Evolutionary conservation across 2,329 filamentous ascomycete genomes (phyloP), one percentile per base, ranked within the genome.

Genomic region (Capronia americana): DNA sequence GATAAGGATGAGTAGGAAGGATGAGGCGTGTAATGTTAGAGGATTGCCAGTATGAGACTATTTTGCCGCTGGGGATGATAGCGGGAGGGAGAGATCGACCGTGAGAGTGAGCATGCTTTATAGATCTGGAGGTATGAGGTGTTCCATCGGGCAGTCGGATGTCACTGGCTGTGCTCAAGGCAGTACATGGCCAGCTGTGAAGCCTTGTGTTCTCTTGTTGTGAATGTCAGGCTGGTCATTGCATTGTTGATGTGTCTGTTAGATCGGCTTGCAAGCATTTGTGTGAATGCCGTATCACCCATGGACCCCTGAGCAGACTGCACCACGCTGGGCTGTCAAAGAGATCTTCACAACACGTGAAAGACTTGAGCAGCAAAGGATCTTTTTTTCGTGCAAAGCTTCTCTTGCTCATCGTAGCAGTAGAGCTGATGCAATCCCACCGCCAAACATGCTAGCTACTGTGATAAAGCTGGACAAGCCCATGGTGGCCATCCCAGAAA

Each of bases 401-500:
- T 23, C 24, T 24, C 48, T 30, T 34, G 48, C 17, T 66, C 48
- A 65, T 54, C 30, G 32, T 12, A 48, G 30, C 28, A 70, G 24
- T 20, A 70, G 61, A 24, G 70, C 62, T 20, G 64, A 54, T n/a
- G 59, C 73, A 38, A 83, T 78, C 1, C 86, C 88, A 0, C 81
- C 81, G 0, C 74, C 82, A 78, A 90, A 90, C 71, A 87, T 84
- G 4, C 82, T 78, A 2, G 76, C 83, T 26, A 90, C 86, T 0
- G 86, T 88, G 12, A 90, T 75, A 63, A 90, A 80, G 72, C 88
- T 90, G 10, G 87, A 85, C 3, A 85, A 77, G 0, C 85, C 87
- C 58, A 90, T 78, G 66, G 88, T 78, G n/a, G 86, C 85, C 73
- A 90, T 82, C 0, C 89, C 89, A 65, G 86, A 89, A 69, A 91